phyloP scores from a whole-genome alignment of 257 asterid genomes.

The Verbena officinalis region DNA sequence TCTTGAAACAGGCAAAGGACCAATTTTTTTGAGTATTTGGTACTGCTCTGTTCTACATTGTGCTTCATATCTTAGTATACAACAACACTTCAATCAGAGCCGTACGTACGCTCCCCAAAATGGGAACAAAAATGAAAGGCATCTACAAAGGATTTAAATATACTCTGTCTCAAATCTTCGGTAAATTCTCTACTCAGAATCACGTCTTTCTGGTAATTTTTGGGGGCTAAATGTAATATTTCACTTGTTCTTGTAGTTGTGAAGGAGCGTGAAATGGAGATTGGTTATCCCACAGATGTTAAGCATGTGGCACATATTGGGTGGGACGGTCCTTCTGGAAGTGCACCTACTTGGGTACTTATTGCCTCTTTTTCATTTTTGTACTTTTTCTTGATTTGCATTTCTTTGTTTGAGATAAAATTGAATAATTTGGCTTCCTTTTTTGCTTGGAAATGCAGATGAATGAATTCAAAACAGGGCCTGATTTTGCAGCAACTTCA shows the following conservation, averaged over 20 bases:
- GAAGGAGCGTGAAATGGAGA: constrained; percentile 68
- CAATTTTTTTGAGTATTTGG: constrained; percentile 31
- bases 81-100: constrained; percentile 26
- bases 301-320: constrained; percentile 76
- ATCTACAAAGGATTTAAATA: constrained; percentile 67
- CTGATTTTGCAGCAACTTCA: constrained; percentile 53
- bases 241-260: constrained; percentile 41
- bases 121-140: constrained; percentile 79
- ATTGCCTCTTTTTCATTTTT: neutral
- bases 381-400: neutral
- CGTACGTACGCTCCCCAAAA: constrained; percentile 22
- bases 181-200: constrained; percentile 30
- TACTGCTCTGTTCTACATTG: constrained; percentile 35
- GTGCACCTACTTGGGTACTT: constrained; percentile 68
- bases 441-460: constrained; percentile 31
- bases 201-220: neutral
- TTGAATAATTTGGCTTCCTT: neutral
- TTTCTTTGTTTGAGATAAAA: neutral
- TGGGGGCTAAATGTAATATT: neutral
- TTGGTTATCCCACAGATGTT: constrained; percentile 73
- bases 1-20: constrained; percentile 49
- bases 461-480: constrained; percentile 50
- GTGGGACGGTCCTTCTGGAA: constrained; percentile 62
- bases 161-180: constrained; percentile 59
- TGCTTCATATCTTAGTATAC: constrained; percentile 31